A percentile compares a stretch with the other conserved stretches of the same genome.
phyloP scores from a whole-genome alignment of 169 alveolate species.

The Plasmodium chabaudi region DNA sequence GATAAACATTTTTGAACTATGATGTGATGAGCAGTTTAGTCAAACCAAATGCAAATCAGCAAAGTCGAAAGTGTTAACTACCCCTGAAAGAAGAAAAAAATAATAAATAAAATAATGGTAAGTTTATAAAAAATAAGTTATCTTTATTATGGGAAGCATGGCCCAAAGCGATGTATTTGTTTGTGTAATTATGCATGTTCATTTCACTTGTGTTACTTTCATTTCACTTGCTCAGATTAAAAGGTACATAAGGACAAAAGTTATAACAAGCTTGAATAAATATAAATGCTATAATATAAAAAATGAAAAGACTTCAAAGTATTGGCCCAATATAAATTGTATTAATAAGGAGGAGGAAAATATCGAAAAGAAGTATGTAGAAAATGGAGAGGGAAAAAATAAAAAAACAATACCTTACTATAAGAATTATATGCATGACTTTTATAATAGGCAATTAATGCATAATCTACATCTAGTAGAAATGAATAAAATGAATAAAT shows the following conservation, averaged over 20 bases:
- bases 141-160: no score
- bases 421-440: constrained; percentile 73
- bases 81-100: no score
- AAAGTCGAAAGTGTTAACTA: no score
- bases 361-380: neutral
- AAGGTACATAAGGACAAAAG: constrained; percentile 67
- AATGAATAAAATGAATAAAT: constrained; percentile 81
- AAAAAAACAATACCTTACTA: constrained; percentile 71
- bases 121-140: no score
- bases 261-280: constrained; percentile 58
- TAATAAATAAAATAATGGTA: no score
- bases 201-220: no score
- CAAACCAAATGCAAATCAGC: no score
- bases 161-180: no score
- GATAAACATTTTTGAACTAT: no score
- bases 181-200: no score
- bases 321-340: constrained; percentile 70
- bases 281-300: constrained; percentile 68
- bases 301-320: constrained; percentile 61
- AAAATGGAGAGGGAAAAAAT: constrained; percentile 12
- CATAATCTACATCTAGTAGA: constrained; percentile 82
- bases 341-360: constrained; percentile 58
- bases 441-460: constrained; percentile 79
- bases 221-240: constrained; percentile 48
- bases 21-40: no score